phyloP scores from a whole-genome alignment of 805 yeast species.

The Candida arabinofermentans region DNA sequence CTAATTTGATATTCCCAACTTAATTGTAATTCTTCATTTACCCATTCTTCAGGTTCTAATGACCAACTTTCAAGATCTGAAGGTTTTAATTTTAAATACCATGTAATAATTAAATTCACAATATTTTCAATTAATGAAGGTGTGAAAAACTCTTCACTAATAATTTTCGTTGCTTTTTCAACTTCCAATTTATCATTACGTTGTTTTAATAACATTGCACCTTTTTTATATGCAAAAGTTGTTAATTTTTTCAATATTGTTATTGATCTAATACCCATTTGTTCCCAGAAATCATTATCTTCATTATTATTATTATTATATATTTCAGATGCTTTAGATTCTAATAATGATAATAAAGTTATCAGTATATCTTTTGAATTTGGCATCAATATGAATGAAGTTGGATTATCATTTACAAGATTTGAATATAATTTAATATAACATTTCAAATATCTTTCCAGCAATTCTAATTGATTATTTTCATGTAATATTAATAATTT shows the following conservation, averaged over 20 bases:
- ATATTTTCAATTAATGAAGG: constrained; percentile 51
- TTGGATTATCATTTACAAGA: constrained; percentile 56
- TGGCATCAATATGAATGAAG: constrained; percentile 67
- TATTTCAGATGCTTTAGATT: constrained; percentile 60
- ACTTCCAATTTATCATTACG: constrained; percentile 64
- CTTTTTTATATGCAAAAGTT: constrained; percentile 57
- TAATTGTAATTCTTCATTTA: constrained; percentile 69
- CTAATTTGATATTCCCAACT: constrained; percentile 83
- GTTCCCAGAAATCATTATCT: constrained; percentile 70
- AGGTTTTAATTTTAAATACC: constrained; percentile 72
- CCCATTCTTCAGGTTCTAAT: constrained; percentile 90
- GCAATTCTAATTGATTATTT: constrained; percentile 39
- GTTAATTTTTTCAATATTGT: constrained; percentile 61
- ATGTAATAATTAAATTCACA: constrained; percentile 62
- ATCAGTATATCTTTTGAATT: constrained; percentile 57
- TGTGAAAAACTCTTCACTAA: constrained; percentile 56
- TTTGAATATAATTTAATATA: constrained; percentile 70
- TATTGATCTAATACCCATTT: constrained; percentile 62
- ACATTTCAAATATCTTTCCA: constrained; percentile 72
- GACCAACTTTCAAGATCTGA: constrained; percentile 79
- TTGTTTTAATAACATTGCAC: constrained; percentile 59
- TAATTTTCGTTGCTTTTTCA: constrained; percentile 47
- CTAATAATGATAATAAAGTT: constrained; percentile 55
- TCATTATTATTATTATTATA: constrained; percentile 53
- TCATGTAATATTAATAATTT: constrained; percentile 52